phyloP scores from a whole-genome alignment of 2,329 filamentous ascomycete genomes.

The Aureobasidium sp. region DNA sequence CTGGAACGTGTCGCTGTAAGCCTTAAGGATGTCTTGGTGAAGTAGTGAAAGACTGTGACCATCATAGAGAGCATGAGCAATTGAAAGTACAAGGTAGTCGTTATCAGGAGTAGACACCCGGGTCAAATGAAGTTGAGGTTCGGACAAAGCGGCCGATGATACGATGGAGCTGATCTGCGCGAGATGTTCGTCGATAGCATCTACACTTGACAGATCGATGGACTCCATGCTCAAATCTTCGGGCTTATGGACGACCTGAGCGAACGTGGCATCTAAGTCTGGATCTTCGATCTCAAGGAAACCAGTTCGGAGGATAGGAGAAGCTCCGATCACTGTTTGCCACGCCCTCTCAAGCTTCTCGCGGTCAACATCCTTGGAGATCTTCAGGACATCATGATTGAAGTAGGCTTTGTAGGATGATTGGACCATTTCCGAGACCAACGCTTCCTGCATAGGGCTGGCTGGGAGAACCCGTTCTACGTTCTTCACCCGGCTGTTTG shows the following conservation, averaged over 20 bases:
- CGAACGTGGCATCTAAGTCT: constrained; percentile 45
- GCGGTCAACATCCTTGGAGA: constrained; percentile 49
- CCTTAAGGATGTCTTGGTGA: constrained; percentile 59
- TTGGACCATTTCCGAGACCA: constrained; percentile 72
- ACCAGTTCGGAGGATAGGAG: constrained; percentile 66
- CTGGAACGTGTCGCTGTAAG: constrained; percentile 45
- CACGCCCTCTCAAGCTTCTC: constrained; percentile 53
- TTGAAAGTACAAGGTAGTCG: constrained; percentile 53
- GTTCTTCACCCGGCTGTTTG: constrained; percentile 1
- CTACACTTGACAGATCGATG: constrained; percentile 10
- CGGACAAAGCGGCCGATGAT: not conserved
- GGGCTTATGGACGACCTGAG: constrained; percentile 42
- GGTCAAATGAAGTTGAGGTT: constrained; percentile 29
- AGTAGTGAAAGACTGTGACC: constrained; percentile 73
- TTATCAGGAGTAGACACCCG: constrained; percentile 27
- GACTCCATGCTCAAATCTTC: constrained; percentile 19
- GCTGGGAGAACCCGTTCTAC: constrained; percentile 59
- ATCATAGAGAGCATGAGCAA: constrained; percentile 84
- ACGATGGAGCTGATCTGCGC: constrained; percentile 30
- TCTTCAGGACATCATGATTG: constrained; percentile 68
- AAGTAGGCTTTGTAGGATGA: constrained; percentile 72
- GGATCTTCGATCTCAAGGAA: constrained; percentile 62
- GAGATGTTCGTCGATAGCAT: constrained; percentile 15
- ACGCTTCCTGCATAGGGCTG: constrained; percentile 78
- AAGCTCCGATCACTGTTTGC: constrained; percentile 47